Conservation (phyloP, 495 filamentous ascomycete species). For the Annulohypoxylon stygium region DNA sequence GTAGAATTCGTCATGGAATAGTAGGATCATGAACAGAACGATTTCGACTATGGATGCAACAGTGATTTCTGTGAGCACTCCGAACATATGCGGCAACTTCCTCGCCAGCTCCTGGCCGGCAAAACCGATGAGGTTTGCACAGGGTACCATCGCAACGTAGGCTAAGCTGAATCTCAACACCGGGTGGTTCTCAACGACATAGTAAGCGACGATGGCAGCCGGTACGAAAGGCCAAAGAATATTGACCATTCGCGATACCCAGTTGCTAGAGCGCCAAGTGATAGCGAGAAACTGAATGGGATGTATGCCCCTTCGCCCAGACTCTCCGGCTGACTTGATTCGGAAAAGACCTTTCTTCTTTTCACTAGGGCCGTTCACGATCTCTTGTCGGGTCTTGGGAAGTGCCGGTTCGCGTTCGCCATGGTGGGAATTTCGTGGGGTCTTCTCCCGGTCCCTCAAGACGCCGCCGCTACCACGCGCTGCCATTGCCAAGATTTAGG, state of each 20-base stretch:
- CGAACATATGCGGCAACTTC: conserved; percentile 82
- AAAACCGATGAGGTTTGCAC: conserved; percentile 89
- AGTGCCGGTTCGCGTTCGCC: conserved; percentile 37
- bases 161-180: conserved; percentile 58
- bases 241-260: conserved; percentile 59
- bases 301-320: conserved; percentile 60
- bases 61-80: conserved; percentile 81
- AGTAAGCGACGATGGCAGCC: conserved; percentile 63
- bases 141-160: conserved; percentile 81
- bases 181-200: conserved; percentile 59
- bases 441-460: conserved; percentile 38
- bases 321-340: conserved; percentile 57
- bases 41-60: conserved; percentile 85
- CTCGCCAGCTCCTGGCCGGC: conserved; percentile 83
- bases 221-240: conserved; percentile 69
- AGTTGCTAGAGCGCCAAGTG: conserved; percentile 57
- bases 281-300: conserved; percentile 58
- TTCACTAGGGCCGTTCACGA: conserved; percentile 4
- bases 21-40: conserved; percentile 82
- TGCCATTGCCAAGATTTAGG: conserved; percentile 27
- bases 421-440: conserved; percentile 25
- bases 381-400: conserved; percentile 43
- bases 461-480: conserved; percentile 16
- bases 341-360: conserved; percentile 30
- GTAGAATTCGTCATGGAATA: conserved; percentile 66